These are phyloP conservation scores for Talaromyces proteolyticus DNA, from an alignment of 495 filamentous ascomycete genomes.

Conservation along the genomic window DNA sequence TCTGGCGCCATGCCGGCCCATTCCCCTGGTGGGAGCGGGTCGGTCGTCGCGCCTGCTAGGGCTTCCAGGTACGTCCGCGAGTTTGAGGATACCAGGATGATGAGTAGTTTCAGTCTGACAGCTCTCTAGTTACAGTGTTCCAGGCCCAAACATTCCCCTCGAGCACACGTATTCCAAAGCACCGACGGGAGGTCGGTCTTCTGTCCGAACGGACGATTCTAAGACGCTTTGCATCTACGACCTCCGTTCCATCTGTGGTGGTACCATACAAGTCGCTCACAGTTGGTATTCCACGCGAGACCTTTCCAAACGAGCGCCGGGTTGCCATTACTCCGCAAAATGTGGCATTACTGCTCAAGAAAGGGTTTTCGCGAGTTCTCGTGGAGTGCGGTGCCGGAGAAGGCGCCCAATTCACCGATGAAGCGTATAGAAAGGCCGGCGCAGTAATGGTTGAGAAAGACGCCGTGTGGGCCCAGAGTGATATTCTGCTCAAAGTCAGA, in stretches of 20 bases:
- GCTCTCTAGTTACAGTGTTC: not conserved
- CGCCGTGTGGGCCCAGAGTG: slow-evolving; percentile 58
- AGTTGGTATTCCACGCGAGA: slow-evolving; percentile 68
- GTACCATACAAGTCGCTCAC: slow-evolving; percentile 60
- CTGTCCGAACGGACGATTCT: not conserved
- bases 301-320: slow-evolving; percentile 63
- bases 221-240: not conserved
- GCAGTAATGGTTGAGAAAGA: slow-evolving; percentile 61
- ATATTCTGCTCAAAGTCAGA: slow-evolving; percentile 76
- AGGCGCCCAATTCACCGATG: slow-evolving; percentile 64
- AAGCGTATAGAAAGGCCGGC: slow-evolving; percentile 65
- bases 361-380: slow-evolving; percentile 67
- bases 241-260: slow-evolving; percentile 1
- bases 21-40: not conserved
- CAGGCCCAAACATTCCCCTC: not conserved
- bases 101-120: not conserved
- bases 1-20: not conserved
- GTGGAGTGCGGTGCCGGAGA: slow-evolving; percentile 72
- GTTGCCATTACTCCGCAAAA: slow-evolving; percentile 78
- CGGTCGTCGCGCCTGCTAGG: not conserved
- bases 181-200: not conserved
- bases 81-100: not conserved
- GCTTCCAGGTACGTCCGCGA: not conserved
- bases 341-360: slow-evolving; percentile 69
- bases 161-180: not conserved